These are phyloP conservation scores for Dothideomycetidae sp. DNA, from an alignment of 2,329 filamentous ascomycete genomes.

Conservation along the genomic window DNA sequence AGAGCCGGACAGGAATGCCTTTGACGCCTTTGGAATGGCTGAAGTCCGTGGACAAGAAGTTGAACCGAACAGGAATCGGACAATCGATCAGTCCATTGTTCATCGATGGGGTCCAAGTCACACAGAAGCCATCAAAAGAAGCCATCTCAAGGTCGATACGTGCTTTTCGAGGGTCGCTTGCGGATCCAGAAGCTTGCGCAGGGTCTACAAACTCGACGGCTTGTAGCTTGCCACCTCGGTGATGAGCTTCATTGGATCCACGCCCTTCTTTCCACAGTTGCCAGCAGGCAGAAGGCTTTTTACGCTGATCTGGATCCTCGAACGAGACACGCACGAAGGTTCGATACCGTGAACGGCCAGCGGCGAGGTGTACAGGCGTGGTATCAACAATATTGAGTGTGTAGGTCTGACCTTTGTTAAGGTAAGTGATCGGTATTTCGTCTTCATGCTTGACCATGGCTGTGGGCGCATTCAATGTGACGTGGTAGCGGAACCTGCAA, in stretches of 20 bases:
- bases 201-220: slow-evolving; percentile 85
- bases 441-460: slow-evolving; percentile 86
- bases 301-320: slow-evolving; percentile 85
- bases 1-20: slow-evolving; percentile 85
- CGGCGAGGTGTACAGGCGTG: slow-evolving; percentile 42
- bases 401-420: slow-evolving; percentile 96
- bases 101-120: slow-evolving; percentile 60
- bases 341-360: slow-evolving; percentile 57
- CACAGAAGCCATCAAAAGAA: slow-evolving; percentile 88
- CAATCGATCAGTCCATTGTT: slow-evolving; percentile 58
- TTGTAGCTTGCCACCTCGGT: slow-evolving; percentile 79
- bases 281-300: slow-evolving; percentile 72
- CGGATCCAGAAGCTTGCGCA: slow-evolving; percentile 39
- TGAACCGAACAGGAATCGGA: slow-evolving; percentile 83
- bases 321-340: slow-evolving; percentile 94
- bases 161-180: slow-evolving; percentile 30
- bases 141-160: slow-evolving; percentile 41
- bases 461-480: slow-evolving; percentile 81
- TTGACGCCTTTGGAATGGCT: slow-evolving; percentile 98
- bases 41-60: slow-evolving; percentile 96
- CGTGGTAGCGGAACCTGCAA: slow-evolving; percentile 67
- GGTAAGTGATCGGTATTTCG: slow-evolving; percentile 92
- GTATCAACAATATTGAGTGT: slow-evolving; percentile 74
- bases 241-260: slow-evolving; percentile 89
- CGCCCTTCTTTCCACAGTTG: slow-evolving; percentile 91